phyloP scores from a whole-genome alignment of 2,329 filamentous ascomycete species.

The Pseudogymnoascus sp. region DNA sequence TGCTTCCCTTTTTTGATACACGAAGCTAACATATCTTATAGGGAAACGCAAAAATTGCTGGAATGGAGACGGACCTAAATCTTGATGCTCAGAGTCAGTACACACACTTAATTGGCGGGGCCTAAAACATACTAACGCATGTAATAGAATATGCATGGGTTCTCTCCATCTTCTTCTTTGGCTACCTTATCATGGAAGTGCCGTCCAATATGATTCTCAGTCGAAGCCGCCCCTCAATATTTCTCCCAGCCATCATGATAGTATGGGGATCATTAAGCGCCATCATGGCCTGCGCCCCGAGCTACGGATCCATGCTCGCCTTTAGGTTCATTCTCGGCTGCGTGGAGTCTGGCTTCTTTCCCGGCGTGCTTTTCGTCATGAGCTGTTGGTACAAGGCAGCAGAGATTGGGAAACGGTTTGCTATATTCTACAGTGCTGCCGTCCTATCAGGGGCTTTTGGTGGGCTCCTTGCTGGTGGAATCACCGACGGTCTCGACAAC shows the following conservation, averaged over 20 bases:
- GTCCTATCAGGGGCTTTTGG: conserved; percentile 45
- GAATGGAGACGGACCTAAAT: conserved; percentile 42
- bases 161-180: conserved; percentile 37
- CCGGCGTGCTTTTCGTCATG: conserved; percentile 44
- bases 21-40: conserved; percentile 8
- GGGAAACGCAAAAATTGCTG: conserved; percentile 46
- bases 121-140: conserved; percentile 4
- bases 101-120: background rate
- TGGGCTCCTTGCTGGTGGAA: conserved; percentile 37
- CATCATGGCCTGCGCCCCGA: conserved; percentile 41
- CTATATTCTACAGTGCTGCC: conserved; percentile 48
- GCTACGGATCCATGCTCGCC: conserved; percentile 39
- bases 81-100: conserved; percentile 14
- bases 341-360: conserved; percentile 44
- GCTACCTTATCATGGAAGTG: conserved; percentile 41
- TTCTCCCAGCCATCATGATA: conserved; percentile 36
- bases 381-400: conserved; percentile 48
- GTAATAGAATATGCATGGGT: conserved; percentile 16
- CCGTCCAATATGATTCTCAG: conserved; percentile 42
- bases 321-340: conserved; percentile 43
- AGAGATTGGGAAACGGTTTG: conserved; percentile 47
- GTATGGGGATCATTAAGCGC: conserved; percentile 43
- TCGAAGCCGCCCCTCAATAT: conserved; percentile 36
- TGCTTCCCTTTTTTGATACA: background rate
- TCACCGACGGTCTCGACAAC: conserved; percentile 34